Base-by-base conservation (phyloP, 352 stramenopile genomes). In the Globisporangium apiculatum region DNA sequence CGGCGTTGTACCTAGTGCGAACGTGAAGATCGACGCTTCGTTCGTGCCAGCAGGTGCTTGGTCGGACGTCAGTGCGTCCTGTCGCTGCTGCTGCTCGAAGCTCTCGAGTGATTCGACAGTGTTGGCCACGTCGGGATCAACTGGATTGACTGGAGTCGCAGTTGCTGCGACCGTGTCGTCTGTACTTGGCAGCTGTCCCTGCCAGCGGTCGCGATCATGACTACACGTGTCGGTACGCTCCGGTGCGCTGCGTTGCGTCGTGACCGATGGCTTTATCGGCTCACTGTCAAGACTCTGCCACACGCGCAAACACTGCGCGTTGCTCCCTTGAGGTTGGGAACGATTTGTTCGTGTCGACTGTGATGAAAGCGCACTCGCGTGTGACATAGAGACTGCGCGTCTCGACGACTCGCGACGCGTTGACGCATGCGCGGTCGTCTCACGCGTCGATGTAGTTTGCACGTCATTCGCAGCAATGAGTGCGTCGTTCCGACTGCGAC, bases 251-350 rank as follows among this genome's bases (percentile, higher is more conserved):
- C 5, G 24, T 31, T 31, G 24, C 24, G 24, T 49, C 15, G 10
- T 10, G 45, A 35, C 4, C 45, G 10, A 14, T 31, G 41, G 52
- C 35, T 50, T 61, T n/a, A 45, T 48, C 17, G 59, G 15, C 2
- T 66, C 24, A 14, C 60, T 66, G 14, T 63, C 43, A 36, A 59
- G 17, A 45, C 60, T 66, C 55, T 18, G 18, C 55, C 60, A 66
- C 43, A 55, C 36, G 11, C 4, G 17, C 40, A 9, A 2, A 36
- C 8, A 10, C 18, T 31, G 7, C 17, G 48, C n/a, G 12, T 36
- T 35, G n/a, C n/a, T 7, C 5, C 5, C 38, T 24, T 31, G 24
- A 31, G 24, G 24, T 31, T 3, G 24, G 24, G 24, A 3, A 31
- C 4, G 41, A 10, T 37, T 14, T 17, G 2, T 40, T 18, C n/a